Evolutionary conservation across 2,329 filamentous ascomycete species (phyloP).

Genomic region (Claviceps sp.): DNA sequence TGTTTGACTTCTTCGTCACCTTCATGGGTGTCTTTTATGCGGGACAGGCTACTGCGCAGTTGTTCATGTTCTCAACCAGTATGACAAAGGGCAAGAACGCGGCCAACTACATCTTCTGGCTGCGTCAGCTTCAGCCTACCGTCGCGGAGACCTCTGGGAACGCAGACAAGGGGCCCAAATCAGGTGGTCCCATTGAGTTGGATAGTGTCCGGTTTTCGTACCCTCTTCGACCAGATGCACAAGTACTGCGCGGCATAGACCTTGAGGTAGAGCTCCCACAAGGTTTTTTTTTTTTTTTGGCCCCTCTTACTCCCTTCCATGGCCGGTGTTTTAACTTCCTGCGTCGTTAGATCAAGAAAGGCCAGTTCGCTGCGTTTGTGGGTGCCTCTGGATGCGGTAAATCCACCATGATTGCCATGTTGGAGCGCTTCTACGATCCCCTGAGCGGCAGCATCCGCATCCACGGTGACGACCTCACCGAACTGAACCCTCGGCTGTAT

Average conservation of each 20-base stretch:
- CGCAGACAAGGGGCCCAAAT: conserved; percentile 20
- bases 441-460: conserved; percentile 32
- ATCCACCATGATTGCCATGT: conserved; percentile 43
- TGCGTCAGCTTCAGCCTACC: conserved; percentile 26
- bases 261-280: conserved; percentile 15
- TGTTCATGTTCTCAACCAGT: conserved; percentile 36
- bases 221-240: conserved; percentile 29
- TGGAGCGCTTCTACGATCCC: conserved; percentile 32
- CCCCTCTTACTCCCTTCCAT: too few species aligned
- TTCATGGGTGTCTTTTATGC: conserved; percentile 37
- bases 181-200: conserved; percentile 28
- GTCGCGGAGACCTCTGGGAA: conserved; percentile 30
- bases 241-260: conserved; percentile 29
- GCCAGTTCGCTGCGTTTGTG: conserved; percentile 40
- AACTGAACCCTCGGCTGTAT: conserved; percentile 35
- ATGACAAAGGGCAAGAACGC: conserved; percentile 37
- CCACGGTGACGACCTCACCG: conserved; percentile 26
- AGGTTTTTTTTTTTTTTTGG: too few species aligned
- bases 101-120: conserved; percentile 38
- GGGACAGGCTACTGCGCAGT: conserved; percentile 25
- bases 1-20: conserved; percentile 37
- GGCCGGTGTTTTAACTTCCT: too few species aligned
- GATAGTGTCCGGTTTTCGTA: conserved; percentile 50
- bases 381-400: conserved; percentile 46
- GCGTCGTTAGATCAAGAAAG: conserved; percentile 23